Evolutionary conservation across 169 alveolate species (phyloP).

Genomic region (Eimeria necatrix): DNA sequence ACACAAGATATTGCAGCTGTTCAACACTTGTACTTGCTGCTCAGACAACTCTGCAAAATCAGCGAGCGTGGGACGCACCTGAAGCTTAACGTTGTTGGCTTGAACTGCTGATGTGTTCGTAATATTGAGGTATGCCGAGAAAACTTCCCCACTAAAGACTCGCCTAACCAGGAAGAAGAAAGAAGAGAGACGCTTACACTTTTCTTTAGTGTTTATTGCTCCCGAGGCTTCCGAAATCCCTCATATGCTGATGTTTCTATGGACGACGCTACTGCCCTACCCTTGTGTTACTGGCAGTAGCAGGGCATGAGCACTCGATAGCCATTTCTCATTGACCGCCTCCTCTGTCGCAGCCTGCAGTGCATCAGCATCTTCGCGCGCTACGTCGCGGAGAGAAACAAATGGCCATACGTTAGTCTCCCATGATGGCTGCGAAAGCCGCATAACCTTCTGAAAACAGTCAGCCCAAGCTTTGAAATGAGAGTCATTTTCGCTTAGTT

Average conservation of each 20-base stretch:
- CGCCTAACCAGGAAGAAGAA: conserved; percentile 39
- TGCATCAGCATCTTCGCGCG: conserved; percentile 14
- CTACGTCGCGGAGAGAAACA: conserved; percentile 35
- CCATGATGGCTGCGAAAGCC: conserved; percentile 80
- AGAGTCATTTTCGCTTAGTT: too few species aligned
- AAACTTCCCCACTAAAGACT: conserved; percentile 77
- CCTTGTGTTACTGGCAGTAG: conserved; percentile 78
- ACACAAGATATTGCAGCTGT: too few species aligned
- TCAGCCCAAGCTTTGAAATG: neutral
- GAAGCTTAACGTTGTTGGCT: conserved; percentile 74
- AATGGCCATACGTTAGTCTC: conserved; percentile 74
- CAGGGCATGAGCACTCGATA: conserved; percentile 72
- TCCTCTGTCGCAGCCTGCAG: conserved; percentile 8
- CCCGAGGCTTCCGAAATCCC: neutral
- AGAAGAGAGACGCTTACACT: neutral
- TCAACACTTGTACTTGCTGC: neutral
- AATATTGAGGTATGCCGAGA: conserved; percentile 78
- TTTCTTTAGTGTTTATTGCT: neutral
- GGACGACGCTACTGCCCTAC: neutral
- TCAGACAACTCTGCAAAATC: neutral
- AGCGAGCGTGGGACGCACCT: conserved; percentile 39
- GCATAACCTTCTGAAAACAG: conserved; percentile 78
- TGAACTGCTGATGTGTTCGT: conserved; percentile 66
- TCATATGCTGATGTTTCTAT: too few species aligned
- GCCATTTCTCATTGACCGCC: conserved; percentile 43